phyloP scores from a whole-genome alignment of 352 stramenopile species.

The Globisporangium abappressorium region DNA sequence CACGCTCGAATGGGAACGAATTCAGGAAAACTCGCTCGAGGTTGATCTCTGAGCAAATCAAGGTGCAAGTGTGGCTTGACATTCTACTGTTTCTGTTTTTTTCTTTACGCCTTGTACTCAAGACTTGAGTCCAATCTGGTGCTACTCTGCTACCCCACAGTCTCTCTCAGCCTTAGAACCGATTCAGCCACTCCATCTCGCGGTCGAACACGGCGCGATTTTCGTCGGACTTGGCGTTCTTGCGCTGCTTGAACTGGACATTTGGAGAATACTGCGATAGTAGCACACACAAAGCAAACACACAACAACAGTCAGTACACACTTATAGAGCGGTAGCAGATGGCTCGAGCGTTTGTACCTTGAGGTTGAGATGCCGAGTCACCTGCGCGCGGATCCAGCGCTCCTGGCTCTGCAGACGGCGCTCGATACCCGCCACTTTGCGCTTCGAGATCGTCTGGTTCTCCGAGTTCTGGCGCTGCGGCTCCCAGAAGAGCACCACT shows the following conservation, averaged over 20 bases:
- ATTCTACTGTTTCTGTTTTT: neutral
- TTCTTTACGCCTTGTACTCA: neutral
- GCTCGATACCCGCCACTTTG: constrained; percentile 62
- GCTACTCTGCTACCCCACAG: neutral
- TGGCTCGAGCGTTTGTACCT: constrained; percentile 30
- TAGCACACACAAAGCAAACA: neutral
- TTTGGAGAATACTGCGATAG: constrained; percentile 60
- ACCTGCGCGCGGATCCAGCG: constrained; percentile 68
- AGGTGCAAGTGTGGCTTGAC: no score
- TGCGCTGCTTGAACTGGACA: constrained; percentile 75
- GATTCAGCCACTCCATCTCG: constrained; percentile 80
- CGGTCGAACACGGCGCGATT: constrained; percentile 59
- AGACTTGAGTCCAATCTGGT: neutral
- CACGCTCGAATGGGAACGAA: no score
- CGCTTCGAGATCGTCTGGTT: constrained; percentile 77
- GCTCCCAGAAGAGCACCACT: constrained; percentile 74
- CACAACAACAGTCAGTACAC: neutral
- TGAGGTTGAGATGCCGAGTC: constrained; percentile 75
- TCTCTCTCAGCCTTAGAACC: constrained; percentile 22
- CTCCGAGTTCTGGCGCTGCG: constrained; percentile 57
- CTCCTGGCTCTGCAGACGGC: constrained; percentile 58
- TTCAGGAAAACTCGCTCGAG: no score
- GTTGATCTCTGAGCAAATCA: no score
- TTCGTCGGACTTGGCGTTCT: constrained; percentile 59
- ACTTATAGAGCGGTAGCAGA: neutral